These are phyloP conservation scores for Sphagnurus paluster DNA, from an alignment of 1,284 basidiomycete species.

Conservation along the genomic window DNA sequence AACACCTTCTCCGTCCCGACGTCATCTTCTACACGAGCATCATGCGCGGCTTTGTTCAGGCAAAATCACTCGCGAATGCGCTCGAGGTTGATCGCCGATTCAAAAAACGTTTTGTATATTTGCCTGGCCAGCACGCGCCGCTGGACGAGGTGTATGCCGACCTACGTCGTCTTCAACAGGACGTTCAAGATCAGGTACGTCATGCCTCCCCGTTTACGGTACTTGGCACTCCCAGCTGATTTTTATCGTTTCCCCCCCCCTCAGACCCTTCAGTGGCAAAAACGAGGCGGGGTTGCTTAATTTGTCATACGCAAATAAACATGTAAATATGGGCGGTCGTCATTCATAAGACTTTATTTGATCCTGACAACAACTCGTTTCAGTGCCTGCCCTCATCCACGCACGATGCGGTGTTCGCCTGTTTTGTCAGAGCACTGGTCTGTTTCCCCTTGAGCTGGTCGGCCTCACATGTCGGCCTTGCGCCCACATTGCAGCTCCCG, in stretches of 20 bases:
- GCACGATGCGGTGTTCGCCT: not conserved
- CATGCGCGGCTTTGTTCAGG: conserved; percentile 29
- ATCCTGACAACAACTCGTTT: not conserved
- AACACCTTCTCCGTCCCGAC: conserved; percentile 26
- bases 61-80: conserved; percentile 21
- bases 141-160: conserved; percentile 25
- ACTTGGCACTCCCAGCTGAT: not conserved
- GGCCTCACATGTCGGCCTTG: not conserved
- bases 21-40: conserved; percentile 33
- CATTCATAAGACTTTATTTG: not conserved
- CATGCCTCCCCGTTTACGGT: not conserved
- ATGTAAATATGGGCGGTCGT: not conserved
- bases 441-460: not conserved
- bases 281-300: not conserved
- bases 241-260: not conserved
- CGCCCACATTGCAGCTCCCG: not conserved
- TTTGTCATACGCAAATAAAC: not conserved
- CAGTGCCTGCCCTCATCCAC: not conserved
- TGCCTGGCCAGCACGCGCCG: conserved; percentile 17
- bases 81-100: conserved; percentile 23
- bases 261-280: not conserved
- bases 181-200: conserved; percentile 7
- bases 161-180: conserved; percentile 15
- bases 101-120: conserved; percentile 17
- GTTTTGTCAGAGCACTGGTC: not conserved